Base-by-base conservation (phyloP, 2,329 filamentous ascomycete species). In the Simplicillium sp. region DNA sequence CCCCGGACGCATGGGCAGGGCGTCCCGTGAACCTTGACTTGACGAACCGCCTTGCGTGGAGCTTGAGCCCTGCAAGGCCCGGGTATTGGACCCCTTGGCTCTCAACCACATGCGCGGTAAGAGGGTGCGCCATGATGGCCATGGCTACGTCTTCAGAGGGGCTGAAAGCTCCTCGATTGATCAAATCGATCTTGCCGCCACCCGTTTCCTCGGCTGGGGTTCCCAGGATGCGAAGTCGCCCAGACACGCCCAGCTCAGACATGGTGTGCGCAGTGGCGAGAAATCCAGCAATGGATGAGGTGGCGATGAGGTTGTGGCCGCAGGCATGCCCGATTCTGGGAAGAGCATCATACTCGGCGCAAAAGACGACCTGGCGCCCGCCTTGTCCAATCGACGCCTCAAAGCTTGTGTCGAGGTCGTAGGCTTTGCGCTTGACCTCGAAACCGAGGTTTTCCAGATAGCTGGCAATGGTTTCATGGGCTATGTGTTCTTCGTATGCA, bases 321-420 rank as follows among this genome's bases (percentile, higher is more conserved):
- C 65, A 68, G 1, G 61, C 64, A 37, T 70, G 65, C 7, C 65
- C 65, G n/a, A 69, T 67, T 2, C 54, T 57, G 0, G 66, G 66
- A 1, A 71, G 57, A 1, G 68, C 68, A 44, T 73, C 70, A 43
- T 71, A 71, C 48, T 71, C 67, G 41, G 62, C 64, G 45, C 66
- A 68, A 44, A 62, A 61, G 18, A 62, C 54, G 20, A 69, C 51
- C 0, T 66, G 58, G 1, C 61, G 59, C 3, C 66, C 65, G 5
- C 64, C 65, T 1, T 54, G 49, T 18, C 70, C 69, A 36, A 57
- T 55, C 13, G 64, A 56, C 9, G 63, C 67, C 37, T 67, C 65
- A 46, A 78, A 77, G 2, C 71, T 62, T 0, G 74, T 78, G 8
- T 63, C 57, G 1, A 77, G 48, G 3, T 68, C 72, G 48, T 72